A percentile compares a stretch with the other conserved stretches of the same genome.
phyloP scores from a whole-genome alignment of 352 stramenopile genomes.

The Pythium apleroticum region DNA sequence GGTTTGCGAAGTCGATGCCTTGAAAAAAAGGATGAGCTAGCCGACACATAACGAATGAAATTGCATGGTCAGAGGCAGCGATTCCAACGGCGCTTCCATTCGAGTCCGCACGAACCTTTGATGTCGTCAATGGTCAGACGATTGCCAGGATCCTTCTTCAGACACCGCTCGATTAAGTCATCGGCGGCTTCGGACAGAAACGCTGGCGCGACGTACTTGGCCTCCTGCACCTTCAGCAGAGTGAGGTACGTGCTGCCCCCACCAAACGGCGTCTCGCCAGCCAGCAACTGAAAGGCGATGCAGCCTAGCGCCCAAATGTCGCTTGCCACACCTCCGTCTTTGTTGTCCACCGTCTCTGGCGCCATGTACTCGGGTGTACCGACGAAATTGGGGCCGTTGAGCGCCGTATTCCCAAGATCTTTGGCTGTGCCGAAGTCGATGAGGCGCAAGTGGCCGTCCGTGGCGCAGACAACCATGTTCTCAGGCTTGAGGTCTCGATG shows the following conservation, averaged over 20 bases:
- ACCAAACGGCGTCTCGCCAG: slow-evolving; percentile 78
- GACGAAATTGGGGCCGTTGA: slow-evolving; percentile 88
- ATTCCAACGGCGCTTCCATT: background rate
- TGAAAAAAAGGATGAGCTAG: slow-evolving; percentile 77
- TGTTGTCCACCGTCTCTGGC: slow-evolving; percentile 84
- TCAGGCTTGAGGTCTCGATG: slow-evolving; percentile 95
- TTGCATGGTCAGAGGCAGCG: background rate
- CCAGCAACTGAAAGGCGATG: slow-evolving; percentile 76
- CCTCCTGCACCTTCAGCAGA: slow-evolving; percentile 72
- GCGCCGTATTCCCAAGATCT: slow-evolving; percentile 47
- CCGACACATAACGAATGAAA: background rate
- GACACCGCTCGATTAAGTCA: slow-evolving; percentile 59
- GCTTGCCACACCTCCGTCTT: slow-evolving; percentile 51
- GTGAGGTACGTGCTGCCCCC: slow-evolving; percentile 79
- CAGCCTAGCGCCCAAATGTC: slow-evolving; percentile 83
- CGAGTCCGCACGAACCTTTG: slow-evolving; percentile 50
- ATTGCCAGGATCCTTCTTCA: slow-evolving; percentile 43
- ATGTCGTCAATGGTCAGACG: slow-evolving; percentile 37
- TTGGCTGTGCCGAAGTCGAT: slow-evolving; percentile 89
- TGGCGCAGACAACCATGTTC: slow-evolving; percentile 91
- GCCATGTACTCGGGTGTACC: slow-evolving; percentile 89
- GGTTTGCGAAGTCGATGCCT: slow-evolving; percentile 60
- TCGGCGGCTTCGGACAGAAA: slow-evolving; percentile 64
- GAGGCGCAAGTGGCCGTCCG: slow-evolving; percentile 63
- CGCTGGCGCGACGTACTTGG: slow-evolving; percentile 49